Conservation (phyloP, 2,329 filamentous ascomycete genomes). For the Ophiosphaerella herpotricha region DNA sequence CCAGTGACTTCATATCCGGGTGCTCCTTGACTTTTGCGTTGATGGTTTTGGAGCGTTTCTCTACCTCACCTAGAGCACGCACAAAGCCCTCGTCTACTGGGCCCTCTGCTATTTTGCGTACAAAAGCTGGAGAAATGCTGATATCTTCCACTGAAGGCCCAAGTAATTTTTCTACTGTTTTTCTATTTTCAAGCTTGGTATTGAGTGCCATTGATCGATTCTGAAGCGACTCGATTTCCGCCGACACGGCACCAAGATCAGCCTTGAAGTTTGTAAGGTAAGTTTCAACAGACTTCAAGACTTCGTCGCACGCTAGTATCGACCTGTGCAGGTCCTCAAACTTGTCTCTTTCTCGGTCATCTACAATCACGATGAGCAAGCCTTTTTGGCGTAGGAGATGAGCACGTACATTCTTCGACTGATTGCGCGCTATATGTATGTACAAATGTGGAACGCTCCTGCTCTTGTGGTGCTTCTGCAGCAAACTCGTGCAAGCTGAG, state of each 20-base stretch:
- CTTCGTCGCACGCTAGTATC: constrained; percentile 87
- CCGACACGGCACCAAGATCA: constrained; percentile 87
- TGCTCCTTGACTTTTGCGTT: constrained; percentile 67
- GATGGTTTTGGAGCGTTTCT: constrained; percentile 74
- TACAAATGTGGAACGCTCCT: constrained; percentile 43
- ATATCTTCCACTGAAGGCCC: constrained; percentile 91
- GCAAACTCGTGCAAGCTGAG: constrained; percentile 77
- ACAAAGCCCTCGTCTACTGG: constrained; percentile 90
- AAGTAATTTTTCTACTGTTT: constrained; percentile 83
- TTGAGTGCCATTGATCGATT: constrained; percentile 82
- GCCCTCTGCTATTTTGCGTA: constrained; percentile 85
- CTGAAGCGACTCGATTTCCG: constrained; percentile 93
- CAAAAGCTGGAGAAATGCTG: constrained; percentile 80
- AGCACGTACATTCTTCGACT: constrained; percentile 71
- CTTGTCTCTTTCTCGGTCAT: constrained; percentile 79
- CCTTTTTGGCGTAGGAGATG: constrained; percentile 19
- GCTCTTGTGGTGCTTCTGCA: constrained; percentile 38
- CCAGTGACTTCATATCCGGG: constrained; percentile 70
- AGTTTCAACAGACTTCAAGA: constrained; percentile 87
- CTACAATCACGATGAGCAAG: constrained; percentile 50
- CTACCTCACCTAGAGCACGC: constrained; percentile 79
- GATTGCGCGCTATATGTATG: constrained; percentile 63
- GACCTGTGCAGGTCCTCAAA: constrained; percentile 91
- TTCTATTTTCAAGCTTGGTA: constrained; percentile 83
- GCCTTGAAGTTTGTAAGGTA: constrained; percentile 93